These are phyloP conservation scores for Candida loeiensis DNA, from an alignment of 805 yeast species.

Conservation along the genomic window DNA sequence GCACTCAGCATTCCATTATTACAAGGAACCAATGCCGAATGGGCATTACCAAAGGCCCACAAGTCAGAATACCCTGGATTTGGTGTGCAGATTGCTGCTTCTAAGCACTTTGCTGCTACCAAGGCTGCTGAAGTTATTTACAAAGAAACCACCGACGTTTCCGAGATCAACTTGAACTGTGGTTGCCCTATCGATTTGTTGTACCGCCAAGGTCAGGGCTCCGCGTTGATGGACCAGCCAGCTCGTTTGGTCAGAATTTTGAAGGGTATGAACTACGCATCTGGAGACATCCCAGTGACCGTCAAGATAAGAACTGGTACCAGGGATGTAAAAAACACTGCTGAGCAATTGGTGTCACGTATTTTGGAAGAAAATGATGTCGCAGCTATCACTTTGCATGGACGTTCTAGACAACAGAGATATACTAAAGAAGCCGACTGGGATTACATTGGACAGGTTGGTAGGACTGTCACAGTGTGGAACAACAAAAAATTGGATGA, in stretches of 20 bases:
- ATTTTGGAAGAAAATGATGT: slow-evolving; percentile 75
- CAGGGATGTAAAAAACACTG: slow-evolving; percentile 80
- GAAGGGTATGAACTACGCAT: slow-evolving; percentile 82
- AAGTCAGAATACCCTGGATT: slow-evolving; percentile 76
- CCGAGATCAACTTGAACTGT: slow-evolving; percentile 86
- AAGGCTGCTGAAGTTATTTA: slow-evolving; percentile 83
- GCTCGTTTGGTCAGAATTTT: slow-evolving; percentile 73
- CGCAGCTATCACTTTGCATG: slow-evolving; percentile 91
- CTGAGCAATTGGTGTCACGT: slow-evolving; percentile 69
- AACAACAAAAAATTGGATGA: slow-evolving; percentile 54
- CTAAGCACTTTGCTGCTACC: slow-evolving; percentile 90
- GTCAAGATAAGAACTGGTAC: slow-evolving; percentile 92
- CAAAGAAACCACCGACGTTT: slow-evolving; percentile 54
- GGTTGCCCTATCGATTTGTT: slow-evolving; percentile 97
- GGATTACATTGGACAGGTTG: slow-evolving; percentile 79
- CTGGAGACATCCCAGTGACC: slow-evolving; percentile 90
- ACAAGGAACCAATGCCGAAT: slow-evolving; percentile 89
- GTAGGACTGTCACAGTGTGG: slow-evolving; percentile 58
- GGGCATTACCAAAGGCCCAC: slow-evolving; percentile 97
- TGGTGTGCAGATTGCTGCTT: slow-evolving; percentile 90
- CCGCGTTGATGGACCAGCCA: slow-evolving; percentile 88
- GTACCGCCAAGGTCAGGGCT: slow-evolving; percentile 94
- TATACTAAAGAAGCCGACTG: slow-evolving; percentile 91
- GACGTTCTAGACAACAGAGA: slow-evolving; percentile 94
- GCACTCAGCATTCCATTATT: slow-evolving; percentile 81